phyloP scores from a whole-genome alignment of 2,329 filamentous ascomycete genomes.

The Claviceps purpurea region DNA sequence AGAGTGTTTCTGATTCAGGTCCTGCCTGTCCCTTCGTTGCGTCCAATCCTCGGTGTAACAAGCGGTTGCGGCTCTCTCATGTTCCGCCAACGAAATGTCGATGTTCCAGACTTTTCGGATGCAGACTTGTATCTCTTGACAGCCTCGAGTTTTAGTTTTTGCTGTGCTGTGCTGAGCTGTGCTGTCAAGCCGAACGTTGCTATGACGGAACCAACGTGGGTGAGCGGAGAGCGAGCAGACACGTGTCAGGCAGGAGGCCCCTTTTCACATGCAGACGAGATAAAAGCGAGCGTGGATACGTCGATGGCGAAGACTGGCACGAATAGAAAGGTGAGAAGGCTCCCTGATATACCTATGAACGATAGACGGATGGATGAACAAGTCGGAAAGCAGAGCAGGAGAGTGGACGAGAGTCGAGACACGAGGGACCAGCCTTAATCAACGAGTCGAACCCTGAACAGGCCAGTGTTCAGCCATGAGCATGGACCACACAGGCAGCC shows the following conservation, averaged over 20 bases:
- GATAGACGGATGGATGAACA: not conserved
- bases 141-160: not conserved
- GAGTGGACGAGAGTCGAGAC: not conserved
- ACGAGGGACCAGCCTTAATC: not conserved
- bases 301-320: not conserved
- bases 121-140: not conserved
- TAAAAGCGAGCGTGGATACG: not conserved
- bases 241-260: conserved; percentile 3
- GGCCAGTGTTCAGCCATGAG: not conserved
- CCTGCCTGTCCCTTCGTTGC: conserved; percentile 1
- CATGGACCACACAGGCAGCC: not conserved
- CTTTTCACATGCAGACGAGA: not conserved
- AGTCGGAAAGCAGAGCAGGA: not conserved
- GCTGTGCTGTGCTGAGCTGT: not conserved
- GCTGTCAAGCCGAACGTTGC: not conserved
- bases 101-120: not conserved
- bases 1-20: not conserved
- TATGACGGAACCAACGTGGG: not conserved
- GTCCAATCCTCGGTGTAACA: conserved; percentile 2
- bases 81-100: conserved; percentile 1
- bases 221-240: not conserved
- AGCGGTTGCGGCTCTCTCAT: conserved; percentile 5
- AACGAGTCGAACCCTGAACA: not conserved
- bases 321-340: not conserved
- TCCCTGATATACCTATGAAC: not conserved